Evolutionary conservation across 352 stramenopile species (phyloP).

Genomic region (Hyphochytrium catenoides): DNA sequence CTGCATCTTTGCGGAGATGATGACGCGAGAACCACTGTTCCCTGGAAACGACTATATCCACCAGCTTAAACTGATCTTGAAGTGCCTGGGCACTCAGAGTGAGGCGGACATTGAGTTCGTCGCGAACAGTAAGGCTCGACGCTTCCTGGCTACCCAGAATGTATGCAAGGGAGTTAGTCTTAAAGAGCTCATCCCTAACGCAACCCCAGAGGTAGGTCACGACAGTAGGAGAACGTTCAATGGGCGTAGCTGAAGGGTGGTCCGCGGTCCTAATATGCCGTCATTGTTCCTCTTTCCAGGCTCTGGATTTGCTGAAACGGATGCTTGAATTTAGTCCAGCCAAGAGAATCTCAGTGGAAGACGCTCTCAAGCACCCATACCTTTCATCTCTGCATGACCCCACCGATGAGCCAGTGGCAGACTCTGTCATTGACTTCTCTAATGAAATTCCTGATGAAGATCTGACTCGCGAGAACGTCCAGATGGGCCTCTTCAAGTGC

Average conservation of each 20-base stretch:
- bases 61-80: constrained; percentile 52
- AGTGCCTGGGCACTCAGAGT: constrained; percentile 32
- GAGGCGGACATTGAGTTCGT: constrained; percentile 30
- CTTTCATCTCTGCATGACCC: constrained; percentile 15
- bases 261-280: neutral
- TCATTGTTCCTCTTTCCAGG: constrained; percentile 3
- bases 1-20: constrained; percentile 96
- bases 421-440: constrained; percentile 24
- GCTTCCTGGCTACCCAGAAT: constrained; percentile 16
- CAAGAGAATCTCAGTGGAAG: constrained; percentile 34
- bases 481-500: too few relatives aligned
- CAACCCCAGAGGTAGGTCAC: constrained; percentile 1
- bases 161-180: constrained; percentile 49
- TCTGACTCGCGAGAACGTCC: too few relatives aligned
- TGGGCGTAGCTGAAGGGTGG: neutral
- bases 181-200: constrained; percentile 23
- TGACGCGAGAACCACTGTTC: constrained; percentile 86
- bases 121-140: constrained; percentile 9
- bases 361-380: constrained; percentile 30
- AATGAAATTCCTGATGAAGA: constrained; percentile 34
- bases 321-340: constrained; percentile 43
- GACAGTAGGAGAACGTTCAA: constrained; percentile 1
- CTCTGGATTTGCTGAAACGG: constrained; percentile 24
- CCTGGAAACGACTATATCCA: constrained; percentile 57
- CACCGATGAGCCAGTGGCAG: constrained; percentile 16